Conservation (phyloP, 2,329 filamentous ascomycete species). For the Rutstroemia sydowiana region DNA sequence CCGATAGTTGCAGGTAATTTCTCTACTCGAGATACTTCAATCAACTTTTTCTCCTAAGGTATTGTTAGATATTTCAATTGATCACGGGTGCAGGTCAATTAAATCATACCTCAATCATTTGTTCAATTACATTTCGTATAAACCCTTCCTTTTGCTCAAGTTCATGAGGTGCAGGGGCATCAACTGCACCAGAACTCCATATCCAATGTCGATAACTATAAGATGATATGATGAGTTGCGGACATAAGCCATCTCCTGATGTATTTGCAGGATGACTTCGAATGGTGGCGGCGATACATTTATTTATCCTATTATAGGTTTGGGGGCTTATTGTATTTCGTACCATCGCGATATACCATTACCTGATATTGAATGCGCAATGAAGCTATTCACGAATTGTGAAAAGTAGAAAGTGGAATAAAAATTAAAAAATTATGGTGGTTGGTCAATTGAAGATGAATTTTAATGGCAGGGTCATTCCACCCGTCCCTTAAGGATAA, state of each 20-base stretch:
- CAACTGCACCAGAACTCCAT: slow-evolving; percentile 1
- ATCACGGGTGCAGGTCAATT: background rate
- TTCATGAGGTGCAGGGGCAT: background rate
- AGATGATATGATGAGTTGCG: slow-evolving; percentile 7
- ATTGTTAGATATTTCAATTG: background rate
- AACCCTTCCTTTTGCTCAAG: slow-evolving; percentile 2
- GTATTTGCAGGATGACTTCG: slow-evolving; percentile 6
- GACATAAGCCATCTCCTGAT: slow-evolving; percentile 7
- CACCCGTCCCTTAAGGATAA: too few relatives aligned
- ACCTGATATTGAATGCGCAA: too few relatives aligned
- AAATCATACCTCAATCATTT: slow-evolving; percentile 6
- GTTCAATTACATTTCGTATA: slow-evolving; percentile 1
- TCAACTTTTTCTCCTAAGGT: background rate
- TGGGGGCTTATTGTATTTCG: background rate
- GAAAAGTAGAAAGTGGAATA: too few relatives aligned
- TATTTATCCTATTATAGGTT: slow-evolving; percentile 3
- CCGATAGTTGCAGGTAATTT: slow-evolving; percentile 1
- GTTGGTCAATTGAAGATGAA: too few relatives aligned
- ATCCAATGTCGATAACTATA: slow-evolving; percentile 1
- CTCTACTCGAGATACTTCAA: background rate
- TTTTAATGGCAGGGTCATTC: too few relatives aligned
- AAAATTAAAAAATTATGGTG: too few relatives aligned
- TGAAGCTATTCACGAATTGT: too few relatives aligned
- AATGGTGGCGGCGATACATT: slow-evolving; percentile 6
- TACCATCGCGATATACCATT: background rate